Evolutionary conservation across 2,329 filamentous ascomycete genomes (phyloP).

Genomic region (Arthroderma sp.): DNA sequence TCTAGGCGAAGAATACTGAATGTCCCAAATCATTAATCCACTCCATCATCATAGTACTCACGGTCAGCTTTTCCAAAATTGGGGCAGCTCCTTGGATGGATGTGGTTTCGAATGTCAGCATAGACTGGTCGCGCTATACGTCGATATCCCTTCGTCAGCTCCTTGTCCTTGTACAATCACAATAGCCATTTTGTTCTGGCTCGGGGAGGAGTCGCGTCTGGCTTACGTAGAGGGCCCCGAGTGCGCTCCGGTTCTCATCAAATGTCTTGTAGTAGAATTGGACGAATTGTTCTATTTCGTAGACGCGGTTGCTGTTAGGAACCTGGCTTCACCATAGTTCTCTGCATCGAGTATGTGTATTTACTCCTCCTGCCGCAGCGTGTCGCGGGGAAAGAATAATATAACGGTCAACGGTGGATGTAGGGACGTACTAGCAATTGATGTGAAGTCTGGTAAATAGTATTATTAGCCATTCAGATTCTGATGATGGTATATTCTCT

Average conservation of each 20-base stretch:
- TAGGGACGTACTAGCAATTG: slow-evolving; percentile 30
- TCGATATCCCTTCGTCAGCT: slow-evolving; percentile 5
- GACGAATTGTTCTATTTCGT: slow-evolving; percentile 64
- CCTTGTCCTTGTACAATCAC: neutral
- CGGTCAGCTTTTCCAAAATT: slow-evolving; percentile 72
- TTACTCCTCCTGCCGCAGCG: neutral
- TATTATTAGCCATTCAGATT: neutral
- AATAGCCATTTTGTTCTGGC: neutral
- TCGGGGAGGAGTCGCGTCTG: neutral
- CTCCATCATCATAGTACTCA: slow-evolving; percentile 35
- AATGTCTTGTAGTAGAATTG: slow-evolving; percentile 85
- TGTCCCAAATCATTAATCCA: neutral
- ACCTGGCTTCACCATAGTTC: slow-evolving; percentile 43
- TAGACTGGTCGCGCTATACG: slow-evolving; percentile 62
- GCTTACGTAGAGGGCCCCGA: slow-evolving; percentile 66
- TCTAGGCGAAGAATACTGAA: neutral
- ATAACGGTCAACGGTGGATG: neutral
- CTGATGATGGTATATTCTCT: neutral
- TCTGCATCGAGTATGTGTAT: neutral
- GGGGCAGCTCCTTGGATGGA: slow-evolving; percentile 50
- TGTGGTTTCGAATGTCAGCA: slow-evolving; percentile 80
- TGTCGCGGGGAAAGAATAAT: neutral
- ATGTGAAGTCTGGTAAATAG: slow-evolving; percentile 24
- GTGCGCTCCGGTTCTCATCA: slow-evolving; percentile 54
- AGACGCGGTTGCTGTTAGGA: slow-evolving; percentile 10